Base-by-base conservation (phyloP, 306 rosid species). In the Comarum palustre region DNA sequence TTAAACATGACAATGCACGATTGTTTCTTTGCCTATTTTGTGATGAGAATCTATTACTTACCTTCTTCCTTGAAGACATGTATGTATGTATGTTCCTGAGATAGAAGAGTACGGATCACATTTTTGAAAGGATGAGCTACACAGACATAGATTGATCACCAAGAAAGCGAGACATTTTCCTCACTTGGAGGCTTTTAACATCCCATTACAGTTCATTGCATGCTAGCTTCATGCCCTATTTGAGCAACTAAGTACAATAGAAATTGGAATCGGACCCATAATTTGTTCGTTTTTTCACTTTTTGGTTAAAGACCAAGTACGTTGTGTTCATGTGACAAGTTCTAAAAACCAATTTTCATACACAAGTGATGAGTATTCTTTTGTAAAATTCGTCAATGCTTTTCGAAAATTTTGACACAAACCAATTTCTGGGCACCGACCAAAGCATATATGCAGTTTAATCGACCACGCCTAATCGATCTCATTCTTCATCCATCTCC, bases 51-150 rank as follows among this genome's bases (percentile, higher is more conserved):
- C 36, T 58, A 6, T 58, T 27, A 39, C 42, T 10, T 8, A 58
- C 64, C 64, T 27, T 27, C 27, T 29, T 29, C 39, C 64, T 55
- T 59, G 10, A 15, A 57, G 36, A 12, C 5, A 57, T 11, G 11
- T 5, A 12, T 57, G 25, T 51, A 45, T 45, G 58, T 22, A 14
- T 20, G 15, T 69, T 66, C 50, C 78, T 69, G 58, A 29, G 69
- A 73, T 79, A 51, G 72, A 80, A 62, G 58, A 52, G 78, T 78
- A 73, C 62, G 69, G 80, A 71, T 66, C 22, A 25, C 3, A 10
- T 32, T 64, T 38, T 34, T 38, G 51, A 73, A 71, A 82, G 57
- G 69, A 57, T 14, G 32, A 58, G 55, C 24, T 25, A 1, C 47
- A 22, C 5, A 22, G 3, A 22, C 2, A 69, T 74, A 63, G 80